A percentile compares a stretch with the other conserved stretches of the same genome.
phyloP scores from a whole-genome alignment of 2,329 filamentous ascomycete genomes.

The Colletotrichum magnum region DNA sequence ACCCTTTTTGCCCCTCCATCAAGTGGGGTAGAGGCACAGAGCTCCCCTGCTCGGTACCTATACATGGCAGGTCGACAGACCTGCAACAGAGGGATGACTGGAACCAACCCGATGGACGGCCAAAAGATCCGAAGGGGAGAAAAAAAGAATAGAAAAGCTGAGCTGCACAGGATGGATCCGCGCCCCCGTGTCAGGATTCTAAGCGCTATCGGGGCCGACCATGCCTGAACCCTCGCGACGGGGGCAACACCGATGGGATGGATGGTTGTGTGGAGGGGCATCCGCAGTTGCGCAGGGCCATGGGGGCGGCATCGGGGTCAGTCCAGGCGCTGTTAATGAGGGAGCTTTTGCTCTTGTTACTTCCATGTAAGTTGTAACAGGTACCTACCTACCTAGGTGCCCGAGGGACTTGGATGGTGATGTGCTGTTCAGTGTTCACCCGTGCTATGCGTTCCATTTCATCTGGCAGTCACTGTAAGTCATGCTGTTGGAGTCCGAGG shows the following conservation, averaged over 20 bases:
- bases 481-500: too few relatives aligned
- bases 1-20: conserved; percentile 37
- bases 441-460: too few relatives aligned
- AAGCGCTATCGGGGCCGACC: conserved; percentile 24
- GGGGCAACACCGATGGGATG: conserved; percentile 32
- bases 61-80: background rate
- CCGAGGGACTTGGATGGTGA: too few relatives aligned
- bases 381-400: too few relatives aligned
- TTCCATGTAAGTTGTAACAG: too few relatives aligned
- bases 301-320: conserved; percentile 9
- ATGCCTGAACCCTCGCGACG: conserved; percentile 21
- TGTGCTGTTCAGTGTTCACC: too few relatives aligned
- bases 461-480: background rate
- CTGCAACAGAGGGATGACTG: conserved; percentile 22
- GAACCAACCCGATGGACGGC: conserved; percentile 21
- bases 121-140: background rate
- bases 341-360: too few relatives aligned
- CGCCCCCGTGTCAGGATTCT: conserved; percentile 15
- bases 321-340: too few relatives aligned
- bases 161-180: conserved; percentile 9
- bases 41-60: conserved; percentile 28
- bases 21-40: conserved; percentile 33
- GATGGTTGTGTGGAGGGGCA: conserved; percentile 24
- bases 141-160: background rate
- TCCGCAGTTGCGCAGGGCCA: conserved; percentile 13